Percentiles rank a stretch among this genome's conserved stretches.
Conservation (phyloP, 768 basidiomycete species). For the Boletus rubroflammeus region DNA sequence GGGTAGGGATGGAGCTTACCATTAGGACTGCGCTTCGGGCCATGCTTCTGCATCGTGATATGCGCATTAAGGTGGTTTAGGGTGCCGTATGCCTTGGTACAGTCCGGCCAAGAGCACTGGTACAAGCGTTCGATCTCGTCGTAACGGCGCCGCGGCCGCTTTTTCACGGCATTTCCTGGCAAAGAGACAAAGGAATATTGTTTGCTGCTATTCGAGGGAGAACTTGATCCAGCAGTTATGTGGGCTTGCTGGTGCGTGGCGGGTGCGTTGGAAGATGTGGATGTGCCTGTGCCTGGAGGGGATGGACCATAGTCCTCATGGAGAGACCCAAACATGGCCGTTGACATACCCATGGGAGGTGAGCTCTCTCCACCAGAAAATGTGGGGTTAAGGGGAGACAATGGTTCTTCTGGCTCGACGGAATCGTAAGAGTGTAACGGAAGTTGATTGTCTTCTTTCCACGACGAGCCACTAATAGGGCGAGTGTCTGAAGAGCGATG, state of each 20-base stretch:
- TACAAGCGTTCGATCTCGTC: conserved; percentile 97
- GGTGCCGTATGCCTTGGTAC: conserved; percentile 86
- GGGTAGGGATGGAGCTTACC: conserved; percentile 49
- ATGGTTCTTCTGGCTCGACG: conserved; percentile 42
- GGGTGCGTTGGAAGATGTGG: conserved; percentile 47
- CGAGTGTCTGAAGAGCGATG: conserved; percentile 45
- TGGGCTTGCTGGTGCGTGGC: conserved; percentile 23
- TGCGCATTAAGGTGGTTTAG: conserved; percentile 98
- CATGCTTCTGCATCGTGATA: conserved; percentile 98
- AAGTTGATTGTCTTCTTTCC: conserved; percentile 31
- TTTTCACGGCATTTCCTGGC: conserved; percentile 77
- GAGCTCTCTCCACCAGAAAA: conserved; percentile 44
- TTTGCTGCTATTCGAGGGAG: conserved; percentile 50
- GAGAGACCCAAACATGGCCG: conserved; percentile 42
- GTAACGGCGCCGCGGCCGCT: conserved; percentile 79
- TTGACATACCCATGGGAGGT: conserved; percentile 31
- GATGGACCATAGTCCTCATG: conserved; percentile 55
- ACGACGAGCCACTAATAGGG: conserved; percentile 37
- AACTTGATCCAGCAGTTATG: conserved; percentile 22
- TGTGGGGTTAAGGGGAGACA: conserved; percentile 53
- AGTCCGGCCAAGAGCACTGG: conserved; percentile 75
- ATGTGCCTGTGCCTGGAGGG: conserved; percentile 60
- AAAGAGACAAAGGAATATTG: conserved; percentile 81
- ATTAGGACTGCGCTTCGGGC: conserved; percentile 80
- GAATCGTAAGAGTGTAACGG: conserved; percentile 34